Evolutionary conservation across 192 early-diverging fungal genomes (phyloP), one percentile per base, ranked within the genome.

Genomic region (Backusella liffmaniae): DNA sequence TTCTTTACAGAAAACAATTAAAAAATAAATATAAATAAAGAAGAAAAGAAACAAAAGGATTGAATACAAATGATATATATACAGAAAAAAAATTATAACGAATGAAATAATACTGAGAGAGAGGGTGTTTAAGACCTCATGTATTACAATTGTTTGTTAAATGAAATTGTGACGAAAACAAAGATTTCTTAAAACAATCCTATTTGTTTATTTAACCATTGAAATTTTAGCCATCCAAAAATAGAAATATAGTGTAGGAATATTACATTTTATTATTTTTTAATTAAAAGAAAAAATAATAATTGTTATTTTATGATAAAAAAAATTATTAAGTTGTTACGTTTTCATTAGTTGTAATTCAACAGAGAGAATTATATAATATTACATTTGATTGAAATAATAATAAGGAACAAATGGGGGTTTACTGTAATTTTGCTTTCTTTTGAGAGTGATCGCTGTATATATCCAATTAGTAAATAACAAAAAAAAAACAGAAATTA

Each of bases 181-280:
- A 15, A 26, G 56, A 26, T 59, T 26, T 26, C 56, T 59, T 23
- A 26, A 59, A 56, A 62, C 12, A 62, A 62, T 62, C 56, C 56
- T 62, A 68, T 36, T 68, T 68, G 67, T 68, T 68, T 66, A 23
- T 66, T 67, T 36, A n/a, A 10, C 18, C 0, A 15, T 68, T 68
- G 67, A 3, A 13, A 34, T 68, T 36, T 68, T 34, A 68, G 30
- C 36, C 12, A 39, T 15, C 36, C 67, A 62, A 62, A 62, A 29
- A 29, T 29, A 62, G 56, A 62, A 62, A 29, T 29, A 7, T 26
- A 62, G 21, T 62, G 56, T 62, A 62, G 56, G 56, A 62, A 62
- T 62, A 29, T 62, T 62, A 62, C 56, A 62, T 62, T 62, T 62
- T 62, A 62, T 62, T 62, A 62, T 29, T 62, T 62, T 29, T 62